These are phyloP conservation scores for Neobulgaria alba DNA, from an alignment of 2,329 filamentous ascomycete species.

Conservation along the genomic window DNA sequence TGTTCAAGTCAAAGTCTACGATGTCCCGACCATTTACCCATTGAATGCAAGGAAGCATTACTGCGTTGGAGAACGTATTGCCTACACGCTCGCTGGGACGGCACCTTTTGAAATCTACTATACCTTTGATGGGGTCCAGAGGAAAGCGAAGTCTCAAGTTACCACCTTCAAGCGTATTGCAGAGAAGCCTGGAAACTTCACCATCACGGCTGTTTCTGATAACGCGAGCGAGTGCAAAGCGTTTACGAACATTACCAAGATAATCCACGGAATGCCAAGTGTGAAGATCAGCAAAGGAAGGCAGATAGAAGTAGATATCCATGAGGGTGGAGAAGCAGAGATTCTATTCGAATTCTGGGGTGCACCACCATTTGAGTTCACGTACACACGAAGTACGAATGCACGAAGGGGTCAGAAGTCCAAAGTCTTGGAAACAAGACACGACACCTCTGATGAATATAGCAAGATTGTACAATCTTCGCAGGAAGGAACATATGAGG, in stretches of 20 bases:
- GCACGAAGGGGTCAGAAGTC: conserved; percentile 67
- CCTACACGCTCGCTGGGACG: conserved; percentile 83
- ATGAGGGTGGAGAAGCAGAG: conserved; percentile 90
- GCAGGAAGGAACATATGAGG: conserved; percentile 95
- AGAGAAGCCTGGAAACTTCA: conserved; percentile 81
- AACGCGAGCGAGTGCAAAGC: conserved; percentile 82
- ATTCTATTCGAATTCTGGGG: conserved; percentile 94
- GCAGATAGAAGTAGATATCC: conserved; percentile 79
- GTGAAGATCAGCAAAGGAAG: conserved; percentile 83
- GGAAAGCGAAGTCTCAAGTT: conserved; percentile 69
- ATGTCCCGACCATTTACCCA: conserved; percentile 83
- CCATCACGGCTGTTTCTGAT: conserved; percentile 79
- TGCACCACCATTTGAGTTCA: conserved; percentile 94
- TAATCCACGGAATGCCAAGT: conserved; percentile 84
- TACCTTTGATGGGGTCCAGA: conserved; percentile 68
- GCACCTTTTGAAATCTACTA: conserved; percentile 92
- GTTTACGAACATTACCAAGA: conserved; percentile 66
- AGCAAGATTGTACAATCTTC: conserved; percentile 75
- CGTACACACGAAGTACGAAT: conserved; percentile 87
- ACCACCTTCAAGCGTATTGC: conserved; percentile 90
- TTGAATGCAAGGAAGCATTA: conserved; percentile 80
- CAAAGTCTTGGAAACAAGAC: conserved; percentile 79
- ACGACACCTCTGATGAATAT: conserved; percentile 75
- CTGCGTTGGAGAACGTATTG: conserved; percentile 90
- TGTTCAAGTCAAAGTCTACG: conserved; percentile 86